Evolutionary conservation across 2,329 filamentous ascomycete genomes (phyloP), one percentile per base, ranked within the genome.

Genomic region (Ophiosphaerella narmari): DNA sequence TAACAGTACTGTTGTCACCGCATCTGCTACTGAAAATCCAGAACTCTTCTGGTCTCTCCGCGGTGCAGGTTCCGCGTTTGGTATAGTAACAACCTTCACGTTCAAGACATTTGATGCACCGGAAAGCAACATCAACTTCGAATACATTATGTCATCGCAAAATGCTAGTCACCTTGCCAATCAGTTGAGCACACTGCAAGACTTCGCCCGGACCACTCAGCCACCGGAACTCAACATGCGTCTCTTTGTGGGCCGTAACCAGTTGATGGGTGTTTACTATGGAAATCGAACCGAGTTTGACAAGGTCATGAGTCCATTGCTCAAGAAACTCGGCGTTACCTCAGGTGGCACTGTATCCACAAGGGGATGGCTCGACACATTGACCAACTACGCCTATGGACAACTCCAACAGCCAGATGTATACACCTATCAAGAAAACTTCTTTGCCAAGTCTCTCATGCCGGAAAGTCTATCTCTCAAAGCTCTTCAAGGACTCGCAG

Each of bases 1-100:
- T 13, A 63, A 64, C 37, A 70, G 72, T 34, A 64, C 52, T 13
- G 52, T 76, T 9, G 59, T 75, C 21, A 71, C 59, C 5, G 74
- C 68, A 9, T 74, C 68, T 7, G 31, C 54, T 13, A 61, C 56
- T 1, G 42, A 70, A 12, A 68, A 76, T 32, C 41, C 68, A 0
- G 73, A 76, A 29, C 70, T 77, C 31, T 76, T 75, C 61, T 76
- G 73, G 71, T 73, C 67, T 2, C 59, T 76, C 1, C 63, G 66
- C 1, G 75, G 74, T 1, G 74, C 72, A 1, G 74, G 73, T 1
- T 65, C 64, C 24, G 74, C 74, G 44, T 75, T 75, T 35, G 74
- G 74, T 13, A 68, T 75, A 40, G 68, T 74, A 14, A 67, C 64
- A 4, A 70, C 63, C 14, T 74, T 69, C 55, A 65, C 60, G 23